Evolutionary conservation across 1,139 yeast species (phyloP).

Genomic region (Kurtzmaniella natalensis): DNA sequence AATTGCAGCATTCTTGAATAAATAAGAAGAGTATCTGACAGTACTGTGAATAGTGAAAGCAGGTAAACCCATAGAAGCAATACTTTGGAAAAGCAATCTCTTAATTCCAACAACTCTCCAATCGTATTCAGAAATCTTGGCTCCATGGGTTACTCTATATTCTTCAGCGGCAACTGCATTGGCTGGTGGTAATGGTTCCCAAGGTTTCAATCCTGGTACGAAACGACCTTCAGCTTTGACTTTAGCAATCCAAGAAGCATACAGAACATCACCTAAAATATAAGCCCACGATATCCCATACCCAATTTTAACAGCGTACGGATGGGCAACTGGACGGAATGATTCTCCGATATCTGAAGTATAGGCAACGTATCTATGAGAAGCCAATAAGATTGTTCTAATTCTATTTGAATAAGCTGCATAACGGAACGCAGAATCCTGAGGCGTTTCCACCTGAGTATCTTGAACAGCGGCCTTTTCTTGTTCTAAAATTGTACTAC

Average conservation of each 20-base stretch:
- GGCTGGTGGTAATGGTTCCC: conserved; percentile 53
- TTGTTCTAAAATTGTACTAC: no score
- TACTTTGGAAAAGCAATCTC: conserved; percentile 72
- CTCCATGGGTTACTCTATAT: conserved; percentile 21
- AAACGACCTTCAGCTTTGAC: conserved; percentile 65
- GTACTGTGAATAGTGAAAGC: conserved; percentile 82
- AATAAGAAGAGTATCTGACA: conserved; percentile 62
- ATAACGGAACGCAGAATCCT: conserved; percentile 60
- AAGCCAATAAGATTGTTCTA: conserved; percentile 64
- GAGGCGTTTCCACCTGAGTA: conserved; percentile 24
- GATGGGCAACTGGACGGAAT: conserved; percentile 82
- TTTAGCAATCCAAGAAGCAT: conserved; percentile 72
- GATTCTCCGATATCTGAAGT: conserved; percentile 88
- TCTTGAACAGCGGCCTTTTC: conserved; percentile 10
- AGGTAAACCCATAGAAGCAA: conserved; percentile 85
- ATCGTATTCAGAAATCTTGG: conserved; percentile 42
- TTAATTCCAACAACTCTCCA: conserved; percentile 65
- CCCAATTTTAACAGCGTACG: conserved; percentile 56
- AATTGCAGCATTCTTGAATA: conserved; percentile 44
- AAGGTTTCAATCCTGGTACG: conserved; percentile 60
- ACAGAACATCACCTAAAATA: conserved; percentile 73
- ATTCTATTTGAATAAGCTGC: conserved; percentile 79
- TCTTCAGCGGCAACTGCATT: conserved; percentile 35
- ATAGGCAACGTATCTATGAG: conserved; percentile 84
- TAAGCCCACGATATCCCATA: conserved; percentile 79